Base-by-base conservation (phyloP, 2,329 filamentous ascomycete species). In the Trichoderma simmonsii region DNA sequence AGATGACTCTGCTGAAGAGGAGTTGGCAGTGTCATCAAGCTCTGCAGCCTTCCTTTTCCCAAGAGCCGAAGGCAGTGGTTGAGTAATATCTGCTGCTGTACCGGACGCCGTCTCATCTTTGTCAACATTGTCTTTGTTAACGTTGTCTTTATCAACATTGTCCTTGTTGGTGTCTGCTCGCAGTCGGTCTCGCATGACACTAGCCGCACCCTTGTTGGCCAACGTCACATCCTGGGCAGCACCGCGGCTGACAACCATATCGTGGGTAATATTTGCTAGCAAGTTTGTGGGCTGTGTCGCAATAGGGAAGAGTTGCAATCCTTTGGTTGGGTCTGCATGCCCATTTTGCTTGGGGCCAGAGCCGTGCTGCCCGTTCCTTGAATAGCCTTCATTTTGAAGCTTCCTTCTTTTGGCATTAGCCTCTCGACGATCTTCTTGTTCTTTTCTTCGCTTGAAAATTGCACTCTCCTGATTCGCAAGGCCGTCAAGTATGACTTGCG, bases 121-220 rank as follows among this genome's bases (percentile, higher is more conserved):
- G 57, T n/a, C 24, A 24, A 14, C 48, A 24, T 79, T 57, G 4
- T 36, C 43, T 15, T 70, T 54, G 57, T n/a, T 36, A 32, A 57
- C 28, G 34, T 15, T 36, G 14, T 34, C 39, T 26, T 69, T 51
- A 39, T 26, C 30, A 54, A 14, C 48, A 24, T 79, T 57, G 4
- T 36, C 39, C 14, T 69, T 54, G 57, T 15, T 51, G n/a, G 66
- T 34, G 28, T 80, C 76, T 5, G 76, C 84, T 78, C 94, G 88
- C 71, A 98, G 86, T 77, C 93, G 90, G 76, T 92, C 92, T 82
- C 97, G 97, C 66, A 99, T 84, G 24, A 92, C 92, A 73, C 93
- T 95, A 36, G 96, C 96, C 28, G 96, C 96, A 77, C 94, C 98
- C 83, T 97, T 97, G 83, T 99, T 99, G 70, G 94, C 93, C 70